A percentile compares a stretch with the other conserved stretches of the same genome.
Conservation (phyloP, 129 eudicot species). For the Helichrysum umbraculigerum region DNA sequence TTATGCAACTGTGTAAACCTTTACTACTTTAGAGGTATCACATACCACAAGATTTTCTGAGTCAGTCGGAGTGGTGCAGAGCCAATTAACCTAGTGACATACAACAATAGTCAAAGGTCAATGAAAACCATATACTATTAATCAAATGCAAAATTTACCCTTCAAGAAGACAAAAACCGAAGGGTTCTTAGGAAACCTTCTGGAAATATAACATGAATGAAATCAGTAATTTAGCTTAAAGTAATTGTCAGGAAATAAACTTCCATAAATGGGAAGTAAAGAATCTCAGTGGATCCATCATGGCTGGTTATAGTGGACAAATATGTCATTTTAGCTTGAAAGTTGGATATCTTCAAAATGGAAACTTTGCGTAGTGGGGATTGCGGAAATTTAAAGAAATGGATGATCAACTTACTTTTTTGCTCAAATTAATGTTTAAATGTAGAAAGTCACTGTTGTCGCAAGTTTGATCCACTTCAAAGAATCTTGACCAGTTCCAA, state of each 20-base stretch:
- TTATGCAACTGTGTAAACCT: constrained; percentile 78
- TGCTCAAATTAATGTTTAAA: constrained; percentile 61
- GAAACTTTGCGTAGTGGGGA: too few relatives aligned
- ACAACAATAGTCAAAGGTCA: constrained; percentile 2
- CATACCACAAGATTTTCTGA: constrained; percentile 88
- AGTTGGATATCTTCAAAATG: background rate
- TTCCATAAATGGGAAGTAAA: background rate
- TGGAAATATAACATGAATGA: background rate
- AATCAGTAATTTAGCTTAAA: background rate
- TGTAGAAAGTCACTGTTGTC: constrained; percentile 41
- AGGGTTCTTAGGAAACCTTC: background rate
- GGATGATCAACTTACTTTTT: constrained; percentile 55
- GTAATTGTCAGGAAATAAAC: background rate
- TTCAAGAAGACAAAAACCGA: background rate
- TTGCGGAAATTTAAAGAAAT: background rate
- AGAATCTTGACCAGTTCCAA: constrained; percentile 78
- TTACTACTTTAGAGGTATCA: constrained; percentile 91
- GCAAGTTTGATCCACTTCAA: constrained; percentile 42
- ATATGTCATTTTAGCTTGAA: constrained; percentile 4
- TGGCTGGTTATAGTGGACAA: background rate
- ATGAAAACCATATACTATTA: background rate
- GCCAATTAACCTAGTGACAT: constrained; percentile 85
- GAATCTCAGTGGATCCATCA: background rate
- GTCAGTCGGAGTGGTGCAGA: constrained; percentile 84
- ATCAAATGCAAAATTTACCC: constrained; percentile 20